Base-by-base conservation (phyloP, 148 eudicot genomes). In the Gaultheria prostrata region DNA sequence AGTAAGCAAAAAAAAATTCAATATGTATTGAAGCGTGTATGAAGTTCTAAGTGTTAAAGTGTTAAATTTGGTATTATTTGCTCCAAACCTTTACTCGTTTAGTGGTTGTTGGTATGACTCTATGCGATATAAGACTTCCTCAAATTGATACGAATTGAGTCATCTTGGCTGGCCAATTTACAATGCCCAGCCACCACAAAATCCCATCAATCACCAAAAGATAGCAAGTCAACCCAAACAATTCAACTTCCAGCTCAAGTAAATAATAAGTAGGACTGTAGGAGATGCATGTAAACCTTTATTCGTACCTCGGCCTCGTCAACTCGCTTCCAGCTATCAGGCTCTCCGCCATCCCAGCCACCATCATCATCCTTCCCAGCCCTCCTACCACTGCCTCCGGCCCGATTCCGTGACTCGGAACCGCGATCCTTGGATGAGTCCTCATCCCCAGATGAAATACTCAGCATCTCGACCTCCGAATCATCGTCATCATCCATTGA, bases 361-460 rank as follows among this genome's bases (percentile, higher is more conserved):
- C 56, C 63, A 84, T 93, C 95, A 56, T 96, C 98, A 61, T 94
- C 95, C 83, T 82, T 89, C 14, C 71, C 82, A 51, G 73, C 84
- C 78, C 82, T 75, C 73, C 82, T 74, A 69, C 81, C 78, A 30
- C 85, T 71, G 20, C 80, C 84, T 6, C 88, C 83, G 0, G 81
- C 87, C 24, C 90, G 86, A 70, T 85, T 87, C 83, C 79, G 73
- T 24, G 88, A 85, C 33, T 89, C 80, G 11, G 11, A 11, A 56
- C 80, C 83, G 43, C 75, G 81, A 35, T 79, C 91, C 80, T 86
- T 91, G 6, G 92, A 85, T 61, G 92, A 84, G 21, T 96, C 97
- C 86, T 94, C 97, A 73, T 96, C 99, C 2, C 99, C 99, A 0
- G 99, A 96, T 4, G 97, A 93, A 50, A 96, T 96, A 77, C 99